Base-by-base conservation (phyloP, 306 rosid genomes). In the Cicer bijugum region DNA sequence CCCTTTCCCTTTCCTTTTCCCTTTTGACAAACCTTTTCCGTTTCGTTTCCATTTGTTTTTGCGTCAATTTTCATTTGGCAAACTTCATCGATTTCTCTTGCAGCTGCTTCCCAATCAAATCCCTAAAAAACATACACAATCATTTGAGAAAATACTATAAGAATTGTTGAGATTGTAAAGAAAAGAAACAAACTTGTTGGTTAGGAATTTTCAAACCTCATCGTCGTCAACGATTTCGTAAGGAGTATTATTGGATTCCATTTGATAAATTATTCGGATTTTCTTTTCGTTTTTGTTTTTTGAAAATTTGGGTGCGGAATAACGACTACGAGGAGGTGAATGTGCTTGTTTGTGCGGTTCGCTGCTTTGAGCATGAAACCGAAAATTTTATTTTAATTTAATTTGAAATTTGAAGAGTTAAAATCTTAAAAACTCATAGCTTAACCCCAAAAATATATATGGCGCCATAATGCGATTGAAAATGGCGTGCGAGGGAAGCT, bases 31-130 rank as follows among this genome's bases (percentile, higher is more conserved):
- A 40, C 75, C 68, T 44, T 78, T 23, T 48, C 75, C 64, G 64
- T 15, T 70, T 52, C 79, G 45, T 52, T 59, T 35, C 10, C 74
- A 42, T 51, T 60, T 15, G 19, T 8, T 10, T 67, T 20, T 19
- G 40, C 71, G 7, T 35, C 53, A 63, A 45, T 53, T 19, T 56
- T 33, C 68, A 66, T 66, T 71, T 75, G 83, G 62, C 81, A 85
- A 73, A 81, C 92, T 1, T 63, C 87, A 14, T 89, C 96, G 51
- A 85, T 81, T 80, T 83, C 94, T 80, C 68, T 82, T 0, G 80
- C 96, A 69, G 94, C 94, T 58, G 93, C 96, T 75, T 85, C 97
- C 98, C 98, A 93, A 66, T 93, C 97, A 64, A 91, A 91, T 0
- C 82, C 92, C 90, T 93, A 66, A 53, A 66, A 53, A 42, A 12